These are phyloP conservation scores for Boletus rubroflammeus DNA, from an alignment of 768 basidiomycete species.

Conservation along the genomic window DNA sequence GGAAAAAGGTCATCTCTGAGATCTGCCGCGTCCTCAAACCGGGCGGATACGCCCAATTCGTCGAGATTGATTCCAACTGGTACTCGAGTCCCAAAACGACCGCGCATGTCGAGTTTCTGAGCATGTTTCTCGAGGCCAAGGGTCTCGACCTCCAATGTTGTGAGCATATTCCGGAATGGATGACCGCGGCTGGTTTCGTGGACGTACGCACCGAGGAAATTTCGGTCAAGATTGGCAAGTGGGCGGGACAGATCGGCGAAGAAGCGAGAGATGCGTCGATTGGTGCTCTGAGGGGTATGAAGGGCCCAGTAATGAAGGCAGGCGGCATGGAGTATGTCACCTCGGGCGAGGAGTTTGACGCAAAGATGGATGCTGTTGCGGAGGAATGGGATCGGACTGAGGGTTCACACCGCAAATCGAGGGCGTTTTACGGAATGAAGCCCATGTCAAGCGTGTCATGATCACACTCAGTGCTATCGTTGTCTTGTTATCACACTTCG, in stretches of 20 bases:
- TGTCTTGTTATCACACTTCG: not conserved
- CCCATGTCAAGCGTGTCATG: not conserved
- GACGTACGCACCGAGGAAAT: conserved; percentile 11
- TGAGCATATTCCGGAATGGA: conserved; percentile 9
- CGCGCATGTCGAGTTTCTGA: conserved; percentile 6
- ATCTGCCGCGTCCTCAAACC: conserved; percentile 29
- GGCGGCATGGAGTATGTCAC: conserved; percentile 20
- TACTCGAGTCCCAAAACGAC: conserved; percentile 9
- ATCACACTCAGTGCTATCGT: not conserved
- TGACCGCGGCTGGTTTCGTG: not conserved
- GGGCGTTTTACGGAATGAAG: conserved; percentile 7
- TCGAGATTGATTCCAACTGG: conserved; percentile 23
- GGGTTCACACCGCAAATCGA: conserved; percentile 7
- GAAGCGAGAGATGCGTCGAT: conserved; percentile 20
- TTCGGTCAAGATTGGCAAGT: conserved; percentile 14
- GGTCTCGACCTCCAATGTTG: conserved; percentile 9
- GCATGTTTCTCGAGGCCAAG: conserved; percentile 8
- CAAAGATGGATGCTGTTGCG: conserved; percentile 12
- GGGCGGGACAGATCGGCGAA: conserved; percentile 17
- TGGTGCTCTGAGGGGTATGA: conserved; percentile 19
- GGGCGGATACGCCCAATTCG: conserved; percentile 31
- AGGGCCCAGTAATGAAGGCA: conserved; percentile 20
- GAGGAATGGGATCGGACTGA: conserved; percentile 19
- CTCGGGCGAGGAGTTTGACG: conserved; percentile 18
- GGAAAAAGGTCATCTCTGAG: conserved; percentile 22